Percentiles rank a stretch among this genome's conserved stretches.
phyloP scores from a whole-genome alignment of 1,284 basidiomycete genomes.

The Tylopilus sp. region DNA sequence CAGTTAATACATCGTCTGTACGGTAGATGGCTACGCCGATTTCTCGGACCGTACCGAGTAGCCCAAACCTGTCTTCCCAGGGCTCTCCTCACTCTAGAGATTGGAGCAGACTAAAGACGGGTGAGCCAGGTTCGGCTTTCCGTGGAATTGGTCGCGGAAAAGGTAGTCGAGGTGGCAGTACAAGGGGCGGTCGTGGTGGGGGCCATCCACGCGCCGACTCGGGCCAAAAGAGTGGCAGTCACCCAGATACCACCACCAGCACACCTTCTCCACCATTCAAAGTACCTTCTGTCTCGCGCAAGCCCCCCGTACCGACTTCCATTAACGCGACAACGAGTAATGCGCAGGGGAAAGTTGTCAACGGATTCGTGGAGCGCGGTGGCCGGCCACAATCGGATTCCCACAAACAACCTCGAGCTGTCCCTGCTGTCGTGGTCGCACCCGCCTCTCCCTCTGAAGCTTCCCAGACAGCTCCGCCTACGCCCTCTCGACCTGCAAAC shows the following conservation, averaged over 20 bases:
- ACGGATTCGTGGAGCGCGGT: slow-evolving; percentile 26
- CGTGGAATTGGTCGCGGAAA: slow-evolving; percentile 37
- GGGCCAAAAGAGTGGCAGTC: slow-evolving; percentile 27
- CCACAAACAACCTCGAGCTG: slow-evolving; percentile 35
- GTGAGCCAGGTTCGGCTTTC: slow-evolving; percentile 50
- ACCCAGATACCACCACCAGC: slow-evolving; percentile 19
- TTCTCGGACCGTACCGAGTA: slow-evolving; percentile 29
- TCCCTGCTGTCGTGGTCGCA: slow-evolving; percentile 34
- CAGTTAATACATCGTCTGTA: not conserved
- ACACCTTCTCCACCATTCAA: slow-evolving; percentile 25
- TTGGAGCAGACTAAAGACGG: slow-evolving; percentile 40
- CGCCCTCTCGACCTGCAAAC: slow-evolving; percentile 38
- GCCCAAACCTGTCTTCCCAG: slow-evolving; percentile 24
- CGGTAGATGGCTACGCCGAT: slow-evolving; percentile 32
- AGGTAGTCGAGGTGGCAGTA: slow-evolving; percentile 33
- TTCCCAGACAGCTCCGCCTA: slow-evolving; percentile 30
- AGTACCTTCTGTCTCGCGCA: slow-evolving; percentile 17
- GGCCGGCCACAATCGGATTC: slow-evolving; percentile 35
- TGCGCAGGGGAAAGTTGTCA: slow-evolving; percentile 15
- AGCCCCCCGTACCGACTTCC: slow-evolving; percentile 12
- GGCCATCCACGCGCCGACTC: slow-evolving; percentile 29
- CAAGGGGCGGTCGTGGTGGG: slow-evolving; percentile 29
- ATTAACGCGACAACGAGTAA: slow-evolving; percentile 9
- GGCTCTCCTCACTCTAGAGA: slow-evolving; percentile 35
- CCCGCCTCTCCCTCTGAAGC: slow-evolving; percentile 30